phyloP scores from a whole-genome alignment of 495 filamentous ascomycete genomes.

The Talaromyces trachyspermus region DNA sequence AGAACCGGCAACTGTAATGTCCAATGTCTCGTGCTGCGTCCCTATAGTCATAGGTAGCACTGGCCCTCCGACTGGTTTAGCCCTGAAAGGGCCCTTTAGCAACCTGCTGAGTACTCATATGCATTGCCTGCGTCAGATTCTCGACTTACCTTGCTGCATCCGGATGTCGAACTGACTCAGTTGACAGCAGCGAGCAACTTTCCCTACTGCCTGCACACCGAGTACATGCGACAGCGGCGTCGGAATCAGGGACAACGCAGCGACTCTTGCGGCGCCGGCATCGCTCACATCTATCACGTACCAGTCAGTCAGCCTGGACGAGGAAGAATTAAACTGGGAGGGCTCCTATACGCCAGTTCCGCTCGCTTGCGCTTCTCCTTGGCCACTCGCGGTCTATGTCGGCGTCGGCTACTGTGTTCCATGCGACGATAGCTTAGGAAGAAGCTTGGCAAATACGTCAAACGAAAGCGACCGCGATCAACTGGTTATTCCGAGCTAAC shows the following conservation, averaged over 20 bases:
- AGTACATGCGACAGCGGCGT: slow-evolving; percentile 10
- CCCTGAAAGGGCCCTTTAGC: not conserved
- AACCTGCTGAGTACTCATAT: slow-evolving; percentile 11
- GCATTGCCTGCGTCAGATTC: not conserved
- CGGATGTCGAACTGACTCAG: not conserved
- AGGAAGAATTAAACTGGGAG: not conserved
- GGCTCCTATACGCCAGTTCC: slow-evolving; percentile 13
- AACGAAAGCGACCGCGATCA: too few relatives aligned
- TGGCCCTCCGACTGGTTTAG: not conserved
- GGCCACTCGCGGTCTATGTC: slow-evolving; percentile 10
- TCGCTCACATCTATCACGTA: slow-evolving; percentile 11
- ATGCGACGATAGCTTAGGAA: not conserved
- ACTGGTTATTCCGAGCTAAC: too few relatives aligned
- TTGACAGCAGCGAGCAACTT: slow-evolving; percentile 9
- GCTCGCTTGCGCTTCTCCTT: slow-evolving; percentile 19
- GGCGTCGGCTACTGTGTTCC: not conserved
- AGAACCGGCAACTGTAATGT: not conserved
- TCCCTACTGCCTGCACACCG: slow-evolving; percentile 12
- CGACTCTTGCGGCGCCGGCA: slow-evolving; percentile 18
- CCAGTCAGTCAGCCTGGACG: not conserved
- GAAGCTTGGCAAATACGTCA: not conserved
- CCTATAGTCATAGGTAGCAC: not conserved
- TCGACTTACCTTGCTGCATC: slow-evolving; percentile 6
- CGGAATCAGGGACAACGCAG: slow-evolving; percentile 10
- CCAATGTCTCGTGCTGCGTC: not conserved